Percentiles rank a stretch among this genome's conserved stretches.
Conservation (phyloP, 345 rosid genomes). For the Brassica incana region DNA sequence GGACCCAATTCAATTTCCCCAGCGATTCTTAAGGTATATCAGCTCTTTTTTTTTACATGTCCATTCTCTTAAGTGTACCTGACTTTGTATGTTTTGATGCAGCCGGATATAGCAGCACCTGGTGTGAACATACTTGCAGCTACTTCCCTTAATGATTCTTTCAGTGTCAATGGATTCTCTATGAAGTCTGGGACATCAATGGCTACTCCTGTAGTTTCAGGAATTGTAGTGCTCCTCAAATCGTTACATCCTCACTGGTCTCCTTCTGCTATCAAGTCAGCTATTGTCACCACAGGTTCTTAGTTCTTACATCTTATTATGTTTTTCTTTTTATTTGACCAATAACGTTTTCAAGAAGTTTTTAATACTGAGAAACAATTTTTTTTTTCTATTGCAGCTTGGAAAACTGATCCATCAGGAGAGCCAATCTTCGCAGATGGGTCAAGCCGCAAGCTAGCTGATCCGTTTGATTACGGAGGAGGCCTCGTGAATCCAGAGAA, state of each 20-base stretch:
- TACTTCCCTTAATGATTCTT: slow-evolving; percentile 7
- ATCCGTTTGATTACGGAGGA: slow-evolving; percentile 58
- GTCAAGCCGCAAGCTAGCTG: slow-evolving; percentile 40
- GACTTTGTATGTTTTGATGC: neutral
- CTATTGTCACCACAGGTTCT: slow-evolving; percentile 50
- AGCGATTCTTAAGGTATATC: slow-evolving; percentile 20
- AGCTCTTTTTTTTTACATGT: neutral
- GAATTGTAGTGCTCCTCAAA: slow-evolving; percentile 43
- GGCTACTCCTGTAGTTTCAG: slow-evolving; percentile 44
- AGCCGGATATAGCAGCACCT: slow-evolving; percentile 53
- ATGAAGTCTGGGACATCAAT: slow-evolving; percentile 45
- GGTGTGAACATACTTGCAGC: slow-evolving; percentile 46
- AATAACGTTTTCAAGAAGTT: neutral
- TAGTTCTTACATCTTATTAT: slow-evolving; percentile 31
- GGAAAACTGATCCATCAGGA: slow-evolving; percentile 42
- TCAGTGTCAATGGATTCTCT: slow-evolving; percentile 1
- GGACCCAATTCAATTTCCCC: slow-evolving; percentile 26
- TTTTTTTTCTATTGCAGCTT: slow-evolving; percentile 15
- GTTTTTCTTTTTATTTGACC: neutral
- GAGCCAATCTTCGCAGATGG: slow-evolving; percentile 49
- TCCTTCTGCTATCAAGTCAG: slow-evolving; percentile 50
- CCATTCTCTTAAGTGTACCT: neutral
- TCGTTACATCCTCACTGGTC: slow-evolving; percentile 43
- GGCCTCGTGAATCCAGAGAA: slow-evolving; percentile 58
- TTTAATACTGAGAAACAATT: neutral